Percentiles rank a stretch among this genome's conserved stretches.
Conservation (phyloP, 495 filamentous ascomycete species). For the Penicillium ucsense region DNA sequence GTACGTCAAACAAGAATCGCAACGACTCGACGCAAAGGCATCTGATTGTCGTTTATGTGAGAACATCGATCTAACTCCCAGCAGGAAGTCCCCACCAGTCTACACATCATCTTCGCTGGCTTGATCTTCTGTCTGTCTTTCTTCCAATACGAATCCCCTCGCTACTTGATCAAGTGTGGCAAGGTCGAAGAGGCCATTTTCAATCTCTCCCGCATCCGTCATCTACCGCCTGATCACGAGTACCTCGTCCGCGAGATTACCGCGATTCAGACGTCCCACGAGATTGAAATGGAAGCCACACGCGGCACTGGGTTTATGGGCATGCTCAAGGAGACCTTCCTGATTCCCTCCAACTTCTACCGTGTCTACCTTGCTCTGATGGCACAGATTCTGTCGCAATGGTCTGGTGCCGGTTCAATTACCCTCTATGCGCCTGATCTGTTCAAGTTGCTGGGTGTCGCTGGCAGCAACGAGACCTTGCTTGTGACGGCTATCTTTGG, state of each 20-base stretch:
- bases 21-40: not conserved
- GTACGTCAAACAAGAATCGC: constrained; percentile 15
- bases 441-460: constrained; percentile 55
- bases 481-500: constrained; percentile 63
- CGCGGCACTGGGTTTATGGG: constrained; percentile 44
- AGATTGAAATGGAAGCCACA: constrained; percentile 58
- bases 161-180: constrained; percentile 49
- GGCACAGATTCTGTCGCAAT: constrained; percentile 55
- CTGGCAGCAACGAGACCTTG: constrained; percentile 50
- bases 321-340: constrained; percentile 49
- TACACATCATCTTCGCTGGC: constrained; percentile 65
- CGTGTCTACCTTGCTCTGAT: constrained; percentile 48
- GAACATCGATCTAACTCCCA: constrained; percentile 16
- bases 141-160: constrained; percentile 55
- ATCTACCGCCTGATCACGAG: constrained; percentile 33
- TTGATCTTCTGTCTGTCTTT: constrained; percentile 57
- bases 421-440: constrained; percentile 59
- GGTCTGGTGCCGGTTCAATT: constrained; percentile 61
- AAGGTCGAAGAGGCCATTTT: constrained; percentile 43
- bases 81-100: constrained; percentile 53
- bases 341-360: constrained; percentile 52
- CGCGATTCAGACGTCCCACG: constrained; percentile 54
- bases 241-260: constrained; percentile 49
- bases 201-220: constrained; percentile 29
- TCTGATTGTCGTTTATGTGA: not conserved